A percentile compares a stretch with the other conserved stretches of the same genome.
Evolutionary conservation across 1,284 basidiomycete species (phyloP).

Genomic region (Apiotrichum siamense): DNA sequence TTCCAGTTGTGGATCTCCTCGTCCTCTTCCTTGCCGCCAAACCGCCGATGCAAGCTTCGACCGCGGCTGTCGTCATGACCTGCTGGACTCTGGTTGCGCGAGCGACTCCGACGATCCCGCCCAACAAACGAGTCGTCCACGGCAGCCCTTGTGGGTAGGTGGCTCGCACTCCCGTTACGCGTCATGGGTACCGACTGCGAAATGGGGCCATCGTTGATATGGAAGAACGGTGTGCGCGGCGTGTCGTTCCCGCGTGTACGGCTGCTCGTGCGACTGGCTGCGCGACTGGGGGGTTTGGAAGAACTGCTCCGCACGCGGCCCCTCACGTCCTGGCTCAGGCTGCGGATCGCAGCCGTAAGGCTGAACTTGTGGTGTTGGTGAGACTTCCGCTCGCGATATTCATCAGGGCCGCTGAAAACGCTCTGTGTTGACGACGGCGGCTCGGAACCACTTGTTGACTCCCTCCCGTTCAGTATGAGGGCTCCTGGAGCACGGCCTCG

Average conservation of each 20-base stretch:
- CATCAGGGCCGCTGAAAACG: slow-evolving; percentile 1
- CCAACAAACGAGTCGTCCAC: slow-evolving; percentile 12
- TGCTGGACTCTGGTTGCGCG: slow-evolving; percentile 17
- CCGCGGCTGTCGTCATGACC: slow-evolving; percentile 34
- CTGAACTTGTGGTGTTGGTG: slow-evolving; percentile 37
- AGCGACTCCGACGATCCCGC: slow-evolving; percentile 19
- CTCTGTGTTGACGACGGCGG: not conserved
- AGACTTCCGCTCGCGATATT: slow-evolving; percentile 21
- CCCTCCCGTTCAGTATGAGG: not conserved
- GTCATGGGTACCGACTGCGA: slow-evolving; percentile 11
- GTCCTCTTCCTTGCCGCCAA: slow-evolving; percentile 51
- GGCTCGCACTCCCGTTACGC: not conserved
- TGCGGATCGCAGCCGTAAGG: slow-evolving; percentile 42
- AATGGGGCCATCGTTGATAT: slow-evolving; percentile 3
- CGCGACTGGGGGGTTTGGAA: slow-evolving; percentile 14
- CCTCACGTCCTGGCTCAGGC: slow-evolving; percentile 43
- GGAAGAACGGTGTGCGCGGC: slow-evolving; percentile 3
- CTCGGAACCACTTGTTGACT: not conserved
- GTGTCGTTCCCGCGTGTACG: slow-evolving; percentile 8
- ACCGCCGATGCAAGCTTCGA: slow-evolving; percentile 41
- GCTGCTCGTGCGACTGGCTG: slow-evolving; percentile 4
- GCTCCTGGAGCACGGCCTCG: slow-evolving; percentile 6
- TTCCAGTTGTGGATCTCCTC: slow-evolving; percentile 62
- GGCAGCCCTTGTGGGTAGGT: not conserved
- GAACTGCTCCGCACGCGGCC: slow-evolving; percentile 27